These are phyloP conservation scores for Volutella citrinella DNA, from an alignment of 2,329 filamentous ascomycete genomes.

Conservation along the genomic window DNA sequence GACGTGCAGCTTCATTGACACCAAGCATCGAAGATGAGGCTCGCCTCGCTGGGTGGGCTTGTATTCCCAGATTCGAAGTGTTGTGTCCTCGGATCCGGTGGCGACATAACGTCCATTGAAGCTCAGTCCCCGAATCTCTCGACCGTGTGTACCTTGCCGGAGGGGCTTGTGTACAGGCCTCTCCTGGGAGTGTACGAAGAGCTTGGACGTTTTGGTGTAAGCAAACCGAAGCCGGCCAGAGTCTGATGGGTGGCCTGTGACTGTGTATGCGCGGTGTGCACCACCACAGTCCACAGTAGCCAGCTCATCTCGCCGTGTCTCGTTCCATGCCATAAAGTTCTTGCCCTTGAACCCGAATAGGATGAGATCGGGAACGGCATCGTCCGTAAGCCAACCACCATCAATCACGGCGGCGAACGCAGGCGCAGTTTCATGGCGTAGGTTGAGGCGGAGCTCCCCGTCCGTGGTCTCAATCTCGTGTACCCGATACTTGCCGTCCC, in stretches of 20 bases:
- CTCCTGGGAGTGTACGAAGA: constrained; percentile 46
- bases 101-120: constrained; percentile 43
- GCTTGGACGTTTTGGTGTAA: constrained; percentile 68
- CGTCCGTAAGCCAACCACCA: constrained; percentile 57
- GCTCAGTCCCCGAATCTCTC: constrained; percentile 68
- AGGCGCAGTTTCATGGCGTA: constrained; percentile 66
- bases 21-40: constrained; percentile 45
- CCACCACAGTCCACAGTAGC: constrained; percentile 79
- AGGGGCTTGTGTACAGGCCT: constrained; percentile 45
- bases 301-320: constrained; percentile 65
- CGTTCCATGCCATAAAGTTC: constrained; percentile 79
- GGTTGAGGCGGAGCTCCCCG: constrained; percentile 30
- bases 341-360: constrained; percentile 80
- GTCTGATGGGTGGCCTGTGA: constrained; percentile 30
- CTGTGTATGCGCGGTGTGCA: constrained; percentile 73
- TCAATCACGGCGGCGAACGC: constrained; percentile 77
- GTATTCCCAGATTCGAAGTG: constrained; percentile 69
- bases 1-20: constrained; percentile 72
- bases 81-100: constrained; percentile 72
- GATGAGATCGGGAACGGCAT: constrained; percentile 52
- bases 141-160: constrained; percentile 73
- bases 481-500: constrained; percentile 74
- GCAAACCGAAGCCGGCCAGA: constrained; percentile 51
- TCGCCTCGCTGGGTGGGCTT: constrained; percentile 9
- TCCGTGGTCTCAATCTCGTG: constrained; percentile 40